Base-by-base conservation (phyloP, 371 early-diverging fungal genomes). In the Smittium culicis region DNA sequence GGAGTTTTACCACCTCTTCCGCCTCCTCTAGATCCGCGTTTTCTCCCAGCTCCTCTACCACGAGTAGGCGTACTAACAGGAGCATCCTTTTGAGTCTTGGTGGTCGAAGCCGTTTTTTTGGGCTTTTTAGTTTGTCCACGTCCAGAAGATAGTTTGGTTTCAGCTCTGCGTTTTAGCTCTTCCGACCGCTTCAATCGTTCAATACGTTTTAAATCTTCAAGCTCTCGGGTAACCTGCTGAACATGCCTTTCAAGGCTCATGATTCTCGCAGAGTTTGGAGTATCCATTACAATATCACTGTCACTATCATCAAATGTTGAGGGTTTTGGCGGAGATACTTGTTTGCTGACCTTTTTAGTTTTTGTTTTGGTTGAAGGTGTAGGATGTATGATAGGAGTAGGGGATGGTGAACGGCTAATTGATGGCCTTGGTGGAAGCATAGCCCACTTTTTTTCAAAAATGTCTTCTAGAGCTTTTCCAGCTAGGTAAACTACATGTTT, bases 371-470 rank as follows among this genome's bases (percentile, higher is more conserved):
- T 68, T 8, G 80, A 76, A 16, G 68, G 71, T 17, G 74, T 71
- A n/a, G n/a, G n/a, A n/a, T n/a, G n/a, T 0, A 64, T 69, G 35
- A 72, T 73, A 17, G 65, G 66, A 2, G 69, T 67, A 8, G 65
- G 57, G 56, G 68, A 63, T 20, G 56, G 34, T 31, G 27, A 24
- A 3, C 61, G 60, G 0, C 70, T 34, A 28, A 68, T 70, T 0
- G 68, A 35, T 16, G 61, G 32, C 35, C 63, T n/a, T 17, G 54
- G 17, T 0, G 91, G 92, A 68, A 76, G 79, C 54, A 85, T 83
- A n/a, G 79, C 75, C 95, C 93, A 94, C 69, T 91, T 93, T 11
- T 79, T 74, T 59, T 94, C 87, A 77, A 96, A 96, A 2, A 87
- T 79, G 24, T 77, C 79, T 72, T 96, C 93, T 62, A 94, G 72